Conservation (phyloP, 108 stramenopile species). For the Cyclostephanos invisitatus region DNA sequence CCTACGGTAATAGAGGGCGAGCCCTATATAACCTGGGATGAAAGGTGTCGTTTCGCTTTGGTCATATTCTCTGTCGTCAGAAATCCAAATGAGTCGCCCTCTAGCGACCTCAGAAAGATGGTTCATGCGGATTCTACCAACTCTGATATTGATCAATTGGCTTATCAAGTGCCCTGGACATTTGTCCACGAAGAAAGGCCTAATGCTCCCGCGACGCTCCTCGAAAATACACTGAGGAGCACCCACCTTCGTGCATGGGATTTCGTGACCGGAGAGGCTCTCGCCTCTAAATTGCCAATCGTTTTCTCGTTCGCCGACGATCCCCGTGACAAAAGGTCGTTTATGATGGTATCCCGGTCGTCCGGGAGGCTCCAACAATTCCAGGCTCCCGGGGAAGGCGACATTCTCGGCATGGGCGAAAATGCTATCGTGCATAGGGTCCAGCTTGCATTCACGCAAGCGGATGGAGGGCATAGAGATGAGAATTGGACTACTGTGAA, state of each 20-base stretch:
- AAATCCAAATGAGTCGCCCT: constrained; percentile 14
- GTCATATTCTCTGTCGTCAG: constrained; percentile 69
- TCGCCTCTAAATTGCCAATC: constrained; percentile 60
- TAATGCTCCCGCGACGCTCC: constrained; percentile 67
- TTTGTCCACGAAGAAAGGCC: constrained; percentile 70
- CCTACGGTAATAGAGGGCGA: constrained; percentile 30
- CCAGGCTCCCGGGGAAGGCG: constrained; percentile 68
- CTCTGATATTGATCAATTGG: constrained; percentile 20
- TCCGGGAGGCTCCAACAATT: constrained; percentile 68
- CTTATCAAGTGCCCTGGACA: constrained; percentile 64
- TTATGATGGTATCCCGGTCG: constrained; percentile 71
- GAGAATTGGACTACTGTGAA: constrained; percentile 51
- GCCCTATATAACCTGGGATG: constrained; percentile 58
- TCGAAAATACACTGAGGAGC: constrained; percentile 59
- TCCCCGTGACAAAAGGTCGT: constrained; percentile 63
- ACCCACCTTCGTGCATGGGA: constrained; percentile 79
- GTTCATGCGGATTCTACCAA: constrained; percentile 6
- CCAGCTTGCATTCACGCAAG: constrained; percentile 40
- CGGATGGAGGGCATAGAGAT: constrained; percentile 48
- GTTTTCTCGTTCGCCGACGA: constrained; percentile 69
- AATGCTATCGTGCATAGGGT: constrained; percentile 81
- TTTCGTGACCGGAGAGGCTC: constrained; percentile 72
- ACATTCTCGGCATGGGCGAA: constrained; percentile 75
- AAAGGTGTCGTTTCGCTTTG: constrained; percentile 66
- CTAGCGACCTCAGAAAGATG: constrained; percentile 8